Evolutionary conservation across 2,329 filamentous ascomycete genomes (phyloP).

Genomic region (Sporothrix brunneoviolacea): DNA sequence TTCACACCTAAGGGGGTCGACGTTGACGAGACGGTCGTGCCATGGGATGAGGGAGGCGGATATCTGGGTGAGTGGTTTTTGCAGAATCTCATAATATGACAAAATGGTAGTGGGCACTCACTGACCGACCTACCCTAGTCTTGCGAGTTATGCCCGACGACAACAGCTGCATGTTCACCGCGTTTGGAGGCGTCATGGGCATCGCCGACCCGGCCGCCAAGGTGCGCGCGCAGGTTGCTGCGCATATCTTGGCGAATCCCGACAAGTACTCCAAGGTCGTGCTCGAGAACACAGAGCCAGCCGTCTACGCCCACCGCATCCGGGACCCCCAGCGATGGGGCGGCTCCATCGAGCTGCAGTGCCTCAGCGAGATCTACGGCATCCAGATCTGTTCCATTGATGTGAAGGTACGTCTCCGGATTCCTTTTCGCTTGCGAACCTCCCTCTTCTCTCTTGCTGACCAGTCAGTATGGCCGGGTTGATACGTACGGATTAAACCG

Average conservation of each 20-base stretch:
- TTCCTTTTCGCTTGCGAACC: background rate
- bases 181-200: slow-evolving; percentile 74
- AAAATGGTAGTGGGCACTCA: background rate
- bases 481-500: slow-evolving; percentile 75
- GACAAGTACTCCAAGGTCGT: slow-evolving; percentile 69
- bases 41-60: slow-evolving; percentile 44
- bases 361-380: slow-evolving; percentile 76
- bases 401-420: slow-evolving; percentile 45
- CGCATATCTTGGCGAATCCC: slow-evolving; percentile 67
- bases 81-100: background rate
- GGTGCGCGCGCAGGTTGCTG: slow-evolving; percentile 70
- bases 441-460: background rate
- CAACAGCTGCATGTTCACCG: slow-evolving; percentile 90
- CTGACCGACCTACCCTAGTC: slow-evolving; percentile 37
- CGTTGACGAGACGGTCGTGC: slow-evolving; percentile 38
- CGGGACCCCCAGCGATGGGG: slow-evolving; percentile 79
- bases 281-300: slow-evolving; percentile 59
- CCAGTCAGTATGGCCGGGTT: slow-evolving; percentile 33
- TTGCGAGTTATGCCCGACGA: slow-evolving; percentile 95
- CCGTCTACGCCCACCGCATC: slow-evolving; percentile 77
- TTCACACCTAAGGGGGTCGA: slow-evolving; percentile 30
- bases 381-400: slow-evolving; percentile 82
- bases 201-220: slow-evolving; percentile 39
- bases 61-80: slow-evolving; percentile 38
- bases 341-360: slow-evolving; percentile 81